Base-by-base conservation (phyloP, 2,329 filamentous ascomycete species). In the Sporothrix luriei region DNA sequence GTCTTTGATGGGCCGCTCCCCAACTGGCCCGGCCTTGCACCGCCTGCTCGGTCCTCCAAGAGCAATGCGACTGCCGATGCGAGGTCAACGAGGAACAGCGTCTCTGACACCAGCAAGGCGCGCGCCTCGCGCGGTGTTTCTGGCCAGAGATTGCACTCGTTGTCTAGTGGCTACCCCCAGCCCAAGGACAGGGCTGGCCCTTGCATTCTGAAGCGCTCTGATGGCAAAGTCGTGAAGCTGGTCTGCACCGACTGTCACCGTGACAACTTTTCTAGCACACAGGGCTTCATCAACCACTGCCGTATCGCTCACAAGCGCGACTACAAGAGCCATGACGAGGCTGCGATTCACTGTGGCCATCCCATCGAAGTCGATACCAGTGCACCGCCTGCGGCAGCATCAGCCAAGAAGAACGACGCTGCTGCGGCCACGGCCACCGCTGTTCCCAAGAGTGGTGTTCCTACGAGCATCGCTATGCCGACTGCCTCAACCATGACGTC, bases 241-340 rank as follows among this genome's bases (percentile, higher is more conserved):
- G 90, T 97, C 73, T 99, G 95, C 82, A 81, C 91, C 71, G 91
- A 95, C 78, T 98, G 95, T 79, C 86, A 93, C 65, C 87, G 94
- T 73, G 92, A 93, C 78, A 92, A 97, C 78, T 98, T 98, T 77
- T 94, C 91, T 69, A 98, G 94, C 81, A 96, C 94, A 0, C 95
- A 98, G 79, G 95, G 95, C n/a, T 98, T 98, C 80, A 95, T 99
- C 82, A 99, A 99, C 77, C 95, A 99, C 78, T 98, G 94, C 78
- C 93, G 95, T 70, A 98, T 99, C 75, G 93, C 94, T 33, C 95
- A 99, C 80, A 91, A 91, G 77, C 87, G 92, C 71, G 93, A 96
- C 73, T 98, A 94, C 83, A 94, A 97, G 81, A 97, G 93, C 75
- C 95, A 99, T 76, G 94, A 98, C 78, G 92, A 94, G 76, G 95